A percentile compares a stretch with the other conserved stretches of the same genome.
Conservation (phyloP, 352 stramenopile species). For the Phytophthora ohioensis region DNA sequence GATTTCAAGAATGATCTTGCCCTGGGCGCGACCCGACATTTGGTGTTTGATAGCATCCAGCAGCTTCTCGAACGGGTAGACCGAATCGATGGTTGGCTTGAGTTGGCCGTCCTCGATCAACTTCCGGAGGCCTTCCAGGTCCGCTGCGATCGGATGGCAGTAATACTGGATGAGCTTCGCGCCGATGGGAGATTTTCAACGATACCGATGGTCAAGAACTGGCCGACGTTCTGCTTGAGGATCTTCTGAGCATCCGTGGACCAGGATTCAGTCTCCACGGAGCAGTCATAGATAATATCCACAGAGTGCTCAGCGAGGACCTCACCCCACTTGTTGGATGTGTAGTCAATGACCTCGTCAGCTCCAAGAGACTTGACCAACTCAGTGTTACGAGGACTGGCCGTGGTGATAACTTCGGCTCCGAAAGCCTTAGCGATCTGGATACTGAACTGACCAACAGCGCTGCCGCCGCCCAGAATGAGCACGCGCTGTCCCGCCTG, state of each 20-base stretch:
- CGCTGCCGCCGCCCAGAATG: slow-evolving; percentile 64
- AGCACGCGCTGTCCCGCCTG: slow-evolving; percentile 46
- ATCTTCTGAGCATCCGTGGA: slow-evolving; percentile 40
- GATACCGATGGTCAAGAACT: slow-evolving; percentile 43
- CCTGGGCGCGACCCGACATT: slow-evolving; percentile 50
- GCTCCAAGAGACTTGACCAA: slow-evolving; percentile 57
- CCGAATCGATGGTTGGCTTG: slow-evolving; percentile 27
- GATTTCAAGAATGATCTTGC: slow-evolving; percentile 66
- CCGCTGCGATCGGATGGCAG: slow-evolving; percentile 22
- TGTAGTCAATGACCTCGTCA: slow-evolving; percentile 75
- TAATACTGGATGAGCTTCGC: slow-evolving; percentile 37
- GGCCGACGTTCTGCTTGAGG: slow-evolving; percentile 36
- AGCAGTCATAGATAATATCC: slow-evolving; percentile 48
- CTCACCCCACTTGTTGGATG: slow-evolving; percentile 40
- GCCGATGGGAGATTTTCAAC: slow-evolving; percentile 47
- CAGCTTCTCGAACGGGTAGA: slow-evolving; percentile 48
- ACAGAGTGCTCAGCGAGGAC: slow-evolving; percentile 42
- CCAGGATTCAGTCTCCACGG: slow-evolving; percentile 40
- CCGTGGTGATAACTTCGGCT: slow-evolving; percentile 58
- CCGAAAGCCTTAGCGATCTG: slow-evolving; percentile 64
- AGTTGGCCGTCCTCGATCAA: slow-evolving; percentile 51
- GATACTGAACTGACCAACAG: slow-evolving; percentile 56
- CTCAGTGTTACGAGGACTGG: slow-evolving; percentile 32
- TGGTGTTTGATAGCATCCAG: slow-evolving; percentile 49
- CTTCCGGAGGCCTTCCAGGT: slow-evolving; percentile 40